These are phyloP conservation scores for Phytopythium delawarense DNA, from an alignment of 352 stramenopile genomes.

Conservation along the genomic window DNA sequence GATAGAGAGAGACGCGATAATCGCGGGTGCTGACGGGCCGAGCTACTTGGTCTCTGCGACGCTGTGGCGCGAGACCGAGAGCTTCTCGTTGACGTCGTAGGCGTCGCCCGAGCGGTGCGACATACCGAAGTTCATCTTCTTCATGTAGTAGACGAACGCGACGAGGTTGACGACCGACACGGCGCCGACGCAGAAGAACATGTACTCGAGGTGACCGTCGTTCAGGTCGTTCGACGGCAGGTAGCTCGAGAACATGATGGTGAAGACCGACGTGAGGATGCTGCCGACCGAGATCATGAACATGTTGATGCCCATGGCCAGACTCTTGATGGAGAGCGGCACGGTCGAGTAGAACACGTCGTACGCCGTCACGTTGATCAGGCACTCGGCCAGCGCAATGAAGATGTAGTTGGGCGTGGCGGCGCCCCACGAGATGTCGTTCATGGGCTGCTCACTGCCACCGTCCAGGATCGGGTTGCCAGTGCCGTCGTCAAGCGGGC, in stretches of 20 bases:
- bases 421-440: conserved; percentile 46
- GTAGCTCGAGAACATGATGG: conserved; percentile 62
- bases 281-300: conserved; percentile 54
- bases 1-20: not conserved
- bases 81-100: conserved; percentile 12
- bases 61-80: conserved; percentile 15
- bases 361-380: conserved; percentile 61
- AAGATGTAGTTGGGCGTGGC: conserved; percentile 57
- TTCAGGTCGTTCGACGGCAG: conserved; percentile 50
- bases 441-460: conserved; percentile 44
- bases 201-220: conserved; percentile 60
- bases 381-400: conserved; percentile 43
- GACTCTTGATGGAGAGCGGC: conserved; percentile 46
- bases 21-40: not conserved
- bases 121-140: conserved; percentile 49
- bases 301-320: conserved; percentile 59
- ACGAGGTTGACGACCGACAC: conserved; percentile 55
- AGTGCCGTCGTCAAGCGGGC: conserved; percentile 24
- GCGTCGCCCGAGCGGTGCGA: conserved; percentile 11
- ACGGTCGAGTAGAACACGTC: conserved; percentile 60
- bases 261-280: conserved; percentile 56
- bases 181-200: conserved; percentile 60
- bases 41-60: conserved; percentile 11
- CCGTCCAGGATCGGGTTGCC: conserved; percentile 32
- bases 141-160: conserved; percentile 42